Conservation (phyloP, 108 stramenopile genomes). For the Phaeodactylum tricornutum region DNA sequence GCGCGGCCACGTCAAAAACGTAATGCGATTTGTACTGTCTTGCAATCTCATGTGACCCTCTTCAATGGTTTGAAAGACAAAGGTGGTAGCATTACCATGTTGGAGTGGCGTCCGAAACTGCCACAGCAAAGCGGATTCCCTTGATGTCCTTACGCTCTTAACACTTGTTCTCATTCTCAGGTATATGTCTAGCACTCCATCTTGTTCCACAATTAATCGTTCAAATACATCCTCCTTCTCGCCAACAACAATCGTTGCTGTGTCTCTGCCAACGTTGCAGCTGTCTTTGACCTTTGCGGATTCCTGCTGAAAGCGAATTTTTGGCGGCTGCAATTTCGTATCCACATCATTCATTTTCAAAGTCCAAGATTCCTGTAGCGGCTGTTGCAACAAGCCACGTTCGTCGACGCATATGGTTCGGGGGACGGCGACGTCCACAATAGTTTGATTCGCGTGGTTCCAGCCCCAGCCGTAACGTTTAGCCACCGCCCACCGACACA, state of each 20-base stretch:
- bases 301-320: background rate
- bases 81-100: background rate
- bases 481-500: constrained; percentile 57
- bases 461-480: constrained; percentile 48
- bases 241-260: constrained; percentile 5
- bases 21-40: constrained; percentile 3
- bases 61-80: background rate
- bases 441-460: constrained; percentile 30
- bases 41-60: constrained; percentile 1
- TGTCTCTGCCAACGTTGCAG: constrained; percentile 1
- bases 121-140: background rate
- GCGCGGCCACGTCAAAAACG: constrained; percentile 1
- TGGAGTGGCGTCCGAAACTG: background rate
- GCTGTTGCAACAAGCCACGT: constrained; percentile 14
- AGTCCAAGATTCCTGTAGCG: constrained; percentile 42
- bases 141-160: no score
- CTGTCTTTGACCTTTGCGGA: constrained; percentile 4
- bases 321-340: background rate
- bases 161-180: constrained; percentile 7
- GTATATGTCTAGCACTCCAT: constrained; percentile 32
- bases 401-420: constrained; percentile 24
- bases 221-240: constrained; percentile 6
- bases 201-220: constrained; percentile 19
- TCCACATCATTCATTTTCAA: background rate
- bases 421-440: constrained; percentile 18